Evolutionary conservation across 805 yeast genomes (phyloP).

Genomic region (Nakazawaea siamensis): DNA sequence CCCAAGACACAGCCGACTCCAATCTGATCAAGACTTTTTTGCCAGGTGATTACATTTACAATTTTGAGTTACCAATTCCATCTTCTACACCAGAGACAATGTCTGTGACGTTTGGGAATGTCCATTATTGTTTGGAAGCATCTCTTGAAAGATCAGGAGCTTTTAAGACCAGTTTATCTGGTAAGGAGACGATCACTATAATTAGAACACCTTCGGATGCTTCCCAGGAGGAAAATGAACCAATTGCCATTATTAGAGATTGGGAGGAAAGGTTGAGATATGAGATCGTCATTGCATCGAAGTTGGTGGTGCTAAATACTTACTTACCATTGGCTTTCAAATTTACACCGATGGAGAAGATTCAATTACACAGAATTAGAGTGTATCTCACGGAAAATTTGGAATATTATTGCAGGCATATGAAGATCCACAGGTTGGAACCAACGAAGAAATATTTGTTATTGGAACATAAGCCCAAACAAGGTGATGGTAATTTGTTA

Average conservation of each 20-base stretch:
- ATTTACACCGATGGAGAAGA: constrained; percentile 80
- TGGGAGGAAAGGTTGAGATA: constrained; percentile 93
- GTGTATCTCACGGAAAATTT: constrained; percentile 81
- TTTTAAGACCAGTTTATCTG: constrained; percentile 69
- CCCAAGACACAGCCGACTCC: constrained; percentile 14
- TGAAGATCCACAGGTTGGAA: constrained; percentile 87
- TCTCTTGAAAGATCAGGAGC: constrained; percentile 72
- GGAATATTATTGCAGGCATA: constrained; percentile 82
- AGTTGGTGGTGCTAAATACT: constrained; percentile 77
- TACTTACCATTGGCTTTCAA: constrained; percentile 78
- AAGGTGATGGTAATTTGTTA: constrained; percentile 39
- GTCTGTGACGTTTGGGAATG: constrained; percentile 73
- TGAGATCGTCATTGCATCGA: constrained; percentile 86
- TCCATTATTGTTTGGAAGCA: constrained; percentile 63
- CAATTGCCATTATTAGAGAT: constrained; percentile 80
- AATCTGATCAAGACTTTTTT: constrained; percentile 34
- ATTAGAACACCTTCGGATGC: constrained; percentile 72
- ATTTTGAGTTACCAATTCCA: constrained; percentile 84
- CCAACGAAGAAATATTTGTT: constrained; percentile 76
- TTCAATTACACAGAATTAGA: constrained; percentile 78
- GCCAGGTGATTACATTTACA: constrained; percentile 89
- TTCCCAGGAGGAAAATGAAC: constrained; percentile 84
- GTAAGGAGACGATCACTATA: constrained; percentile 53
- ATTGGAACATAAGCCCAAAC: constrained; percentile 68
- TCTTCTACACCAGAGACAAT: constrained; percentile 77